Conservation (phyloP, 2,329 filamentous ascomycete genomes). For the Epichloe festucae region DNA sequence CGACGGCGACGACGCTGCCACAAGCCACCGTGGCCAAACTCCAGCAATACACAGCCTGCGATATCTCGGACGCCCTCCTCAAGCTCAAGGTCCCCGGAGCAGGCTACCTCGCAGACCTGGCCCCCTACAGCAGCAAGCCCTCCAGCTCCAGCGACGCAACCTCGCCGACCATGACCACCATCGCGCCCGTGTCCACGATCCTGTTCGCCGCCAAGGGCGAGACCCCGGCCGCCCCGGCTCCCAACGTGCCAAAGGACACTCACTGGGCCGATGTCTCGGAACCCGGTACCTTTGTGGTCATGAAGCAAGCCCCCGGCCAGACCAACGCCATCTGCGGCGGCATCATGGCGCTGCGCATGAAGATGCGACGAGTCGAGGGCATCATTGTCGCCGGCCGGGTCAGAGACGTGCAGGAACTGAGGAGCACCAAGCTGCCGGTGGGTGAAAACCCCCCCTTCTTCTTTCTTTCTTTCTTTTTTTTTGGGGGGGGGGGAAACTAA, state of each 20-base stretch:
- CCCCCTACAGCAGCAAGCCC: constrained; percentile 18
- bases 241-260: constrained; percentile 42
- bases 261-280: constrained; percentile 58
- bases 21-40: constrained; percentile 16
- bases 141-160: constrained; percentile 11
- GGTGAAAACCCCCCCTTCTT: neutral
- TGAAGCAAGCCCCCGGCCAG: constrained; percentile 52
- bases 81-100: constrained; percentile 54
- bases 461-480: no score
- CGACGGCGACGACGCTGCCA: constrained; percentile 6
- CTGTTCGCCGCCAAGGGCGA: constrained; percentile 48
- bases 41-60: constrained; percentile 31
- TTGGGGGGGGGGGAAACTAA: no score
- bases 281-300: constrained; percentile 47
- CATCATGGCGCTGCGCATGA: constrained; percentile 61
- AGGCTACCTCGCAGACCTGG: constrained; percentile 51
- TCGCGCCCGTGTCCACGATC: constrained; percentile 47
- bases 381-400: constrained; percentile 57
- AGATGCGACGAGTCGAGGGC: constrained; percentile 43
- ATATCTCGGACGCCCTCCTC: constrained; percentile 61
- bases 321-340: constrained; percentile 63
- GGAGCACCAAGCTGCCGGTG: constrained; percentile 41
- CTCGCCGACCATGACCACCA: constrained; percentile 32
- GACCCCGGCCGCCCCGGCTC: constrained; percentile 14
- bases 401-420: constrained; percentile 51